phyloP scores from a whole-genome alignment of 495 filamentous ascomycete species.

The Tuber calosporum region DNA sequence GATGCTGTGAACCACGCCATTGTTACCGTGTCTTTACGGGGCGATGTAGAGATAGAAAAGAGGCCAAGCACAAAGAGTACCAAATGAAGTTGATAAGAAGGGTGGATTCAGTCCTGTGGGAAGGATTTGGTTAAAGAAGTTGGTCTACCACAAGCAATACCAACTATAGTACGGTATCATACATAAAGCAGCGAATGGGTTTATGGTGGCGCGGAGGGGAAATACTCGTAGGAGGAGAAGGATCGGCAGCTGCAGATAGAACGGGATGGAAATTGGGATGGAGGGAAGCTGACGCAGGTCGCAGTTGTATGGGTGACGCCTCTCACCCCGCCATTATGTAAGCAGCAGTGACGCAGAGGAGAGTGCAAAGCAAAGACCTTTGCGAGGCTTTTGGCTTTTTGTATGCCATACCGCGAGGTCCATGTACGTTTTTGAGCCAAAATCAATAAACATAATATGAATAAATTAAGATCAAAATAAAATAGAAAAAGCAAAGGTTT shows the following conservation, averaged over 20 bases:
- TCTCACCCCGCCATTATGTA: constrained; percentile 36
- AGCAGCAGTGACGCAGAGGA: constrained; percentile 5
- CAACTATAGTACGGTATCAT: constrained; percentile 5
- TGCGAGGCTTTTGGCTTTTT: too few relatives aligned
- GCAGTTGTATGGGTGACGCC: constrained; percentile 18
- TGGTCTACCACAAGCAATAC: constrained; percentile 1
- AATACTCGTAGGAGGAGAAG: neutral
- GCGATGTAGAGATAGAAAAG: constrained; percentile 12
- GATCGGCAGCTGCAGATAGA: constrained; percentile 11
- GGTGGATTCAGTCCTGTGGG: neutral
- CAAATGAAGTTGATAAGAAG: neutral
- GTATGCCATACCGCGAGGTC: too few relatives aligned
- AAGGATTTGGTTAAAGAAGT: neutral
- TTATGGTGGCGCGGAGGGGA: neutral
- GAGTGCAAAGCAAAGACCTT: too few relatives aligned
- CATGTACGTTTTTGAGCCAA: too few relatives aligned
- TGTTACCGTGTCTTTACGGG: constrained; percentile 24
- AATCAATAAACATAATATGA: too few relatives aligned
- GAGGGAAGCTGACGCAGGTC: constrained; percentile 28
- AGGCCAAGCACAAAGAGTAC: constrained; percentile 1
- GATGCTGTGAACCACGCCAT: constrained; percentile 93
- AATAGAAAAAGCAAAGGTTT: too few relatives aligned
- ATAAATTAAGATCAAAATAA: too few relatives aligned
- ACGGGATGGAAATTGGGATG: constrained; percentile 15
- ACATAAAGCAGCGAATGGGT: neutral